Evolutionary conservation across 2,329 filamentous ascomycete genomes (phyloP).

Genomic region (Apiospora aurea): DNA sequence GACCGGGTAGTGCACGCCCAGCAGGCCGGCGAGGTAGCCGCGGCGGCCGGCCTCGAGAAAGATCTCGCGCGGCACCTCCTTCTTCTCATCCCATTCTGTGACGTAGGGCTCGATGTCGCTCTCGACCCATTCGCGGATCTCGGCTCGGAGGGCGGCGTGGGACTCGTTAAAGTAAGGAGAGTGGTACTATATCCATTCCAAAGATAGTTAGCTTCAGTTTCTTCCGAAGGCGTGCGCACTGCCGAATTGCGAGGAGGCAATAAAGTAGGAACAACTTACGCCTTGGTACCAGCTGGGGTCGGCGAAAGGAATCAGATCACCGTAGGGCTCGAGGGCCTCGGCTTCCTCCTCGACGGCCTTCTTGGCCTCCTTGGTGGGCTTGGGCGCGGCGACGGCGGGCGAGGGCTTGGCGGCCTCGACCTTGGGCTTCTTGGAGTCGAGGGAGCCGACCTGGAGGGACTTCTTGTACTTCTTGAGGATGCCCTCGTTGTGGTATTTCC

Average conservation of each 20-base stretch:
- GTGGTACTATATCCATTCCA: slow-evolving; percentile 70
- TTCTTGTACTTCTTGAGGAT: slow-evolving; percentile 87
- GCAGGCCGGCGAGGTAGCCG: slow-evolving; percentile 90
- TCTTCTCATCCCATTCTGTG: slow-evolving; percentile 96
- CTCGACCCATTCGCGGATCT: slow-evolving; percentile 93
- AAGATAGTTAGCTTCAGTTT: neutral
- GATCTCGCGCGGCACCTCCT: slow-evolving; percentile 84
- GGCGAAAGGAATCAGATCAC: slow-evolving; percentile 86
- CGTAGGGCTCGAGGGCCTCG: slow-evolving; percentile 84
- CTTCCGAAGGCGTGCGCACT: neutral
- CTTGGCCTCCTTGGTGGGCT: slow-evolving; percentile 45
- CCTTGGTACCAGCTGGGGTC: slow-evolving; percentile 96
- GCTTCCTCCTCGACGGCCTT: slow-evolving; percentile 59
- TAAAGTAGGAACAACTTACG: slow-evolving; percentile 59
- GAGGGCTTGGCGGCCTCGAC: slow-evolving; percentile 59
- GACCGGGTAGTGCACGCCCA: slow-evolving; percentile 83
- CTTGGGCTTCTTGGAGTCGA: slow-evolving; percentile 81
- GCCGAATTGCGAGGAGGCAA: no score
- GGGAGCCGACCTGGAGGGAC: slow-evolving; percentile 81
- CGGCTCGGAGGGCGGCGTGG: slow-evolving; percentile 87
- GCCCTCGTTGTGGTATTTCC: slow-evolving; percentile 83
- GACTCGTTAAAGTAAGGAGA: slow-evolving; percentile 97
- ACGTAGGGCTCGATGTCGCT: slow-evolving; percentile 89
- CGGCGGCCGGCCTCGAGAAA: slow-evolving; percentile 96
- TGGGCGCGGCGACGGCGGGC: slow-evolving; percentile 52